Evolutionary conservation across 176 grass and related monocot species (phyloP), one percentile per base, ranked within the genome.

Genomic region (Microstegium vimineum): DNA sequence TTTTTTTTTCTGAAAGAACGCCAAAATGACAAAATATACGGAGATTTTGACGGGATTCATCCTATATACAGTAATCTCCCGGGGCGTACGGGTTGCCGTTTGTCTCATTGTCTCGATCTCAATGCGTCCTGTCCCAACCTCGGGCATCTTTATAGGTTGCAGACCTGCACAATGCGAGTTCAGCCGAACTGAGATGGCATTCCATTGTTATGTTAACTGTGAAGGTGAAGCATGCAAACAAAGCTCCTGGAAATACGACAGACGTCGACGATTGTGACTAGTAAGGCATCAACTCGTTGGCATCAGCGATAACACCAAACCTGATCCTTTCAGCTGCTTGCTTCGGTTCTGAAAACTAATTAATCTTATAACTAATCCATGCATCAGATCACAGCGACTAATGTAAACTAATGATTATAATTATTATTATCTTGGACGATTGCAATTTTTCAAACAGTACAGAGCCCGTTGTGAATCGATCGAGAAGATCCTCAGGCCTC

Each of bases 231-330:
- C 10, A 22, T 31, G 8, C 71, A n/a, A n/a, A n/a, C n/a, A n/a
- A n/a, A n/a, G n/a, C n/a, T n/a, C n/a, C n/a, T n/a, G n/a, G n/a
- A n/a, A n/a, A n/a, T n/a, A n/a, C n/a, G n/a, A n/a, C n/a, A n/a
- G n/a, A n/a, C n/a, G n/a, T 28, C 26, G 80, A 30, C 10, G 81
- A 62, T 16, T 37, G 59, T 66, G 67, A 77, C 73, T 34, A 71
- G 66, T 80, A 42, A 71, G 73, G 73, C 13, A 75, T 75, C 57
- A 22, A 62, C 17, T 7, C 11, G n/a, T 20, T 70, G 87, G 61
- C 52, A 70, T 20, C 10, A 18, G 42, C 54, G 63, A 71, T 28
- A 77, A 76, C 62, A 62, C 33, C 82, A 85, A 76, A 0, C 41
- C 41, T 18, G n/a, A 45, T 81, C 33, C 27, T 43, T 76, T 69